Evolutionary conservation across 768 basidiomycete genomes (phyloP), one percentile per base, ranked within the genome.

Genomic region (Pulveroboletus sp.): DNA sequence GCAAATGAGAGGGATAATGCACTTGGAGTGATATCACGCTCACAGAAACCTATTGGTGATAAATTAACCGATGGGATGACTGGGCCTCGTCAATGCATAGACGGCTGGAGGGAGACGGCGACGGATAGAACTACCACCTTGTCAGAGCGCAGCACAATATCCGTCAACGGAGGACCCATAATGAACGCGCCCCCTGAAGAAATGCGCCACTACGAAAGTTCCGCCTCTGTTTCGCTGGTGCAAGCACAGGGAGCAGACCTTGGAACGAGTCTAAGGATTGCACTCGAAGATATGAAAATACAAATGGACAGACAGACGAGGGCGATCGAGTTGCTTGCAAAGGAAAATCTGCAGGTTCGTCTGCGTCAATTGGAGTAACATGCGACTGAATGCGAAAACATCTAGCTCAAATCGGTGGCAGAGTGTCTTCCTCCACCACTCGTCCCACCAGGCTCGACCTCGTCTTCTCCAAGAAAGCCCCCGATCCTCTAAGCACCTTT

Each of bases 281-380:
- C 73, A 52, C 68, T 80, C 25, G 67, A 62, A 44, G 68, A 72
- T 50, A 72, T 80, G 74, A 77, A 74, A 60, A 55, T 61, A 52
- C 72, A 77, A 58, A 74, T 80, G 55, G 73, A 79, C 42, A 65
- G 73, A 58, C 79, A 80, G 59, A 70, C 72, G 7, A 60, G 67
- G 40, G 70, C 72, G 16, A 68, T 80, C 9, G 68, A 75, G 40
- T 49, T 59, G 44, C 53, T 80, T 25, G 61, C 66, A 13, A 73
- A 72, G 53, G 78, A 81, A 55, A 80, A 80, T 51, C 64, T 65
- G 38, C 71, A 74, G 71, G 79, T 76, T 53, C 31, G 49, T 61
- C 44, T 32, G 24, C 17, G 29, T 24, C 29, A 21, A 23, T 24
- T 17, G 25, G 43, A 31, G 42, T 27, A 36, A 19, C 21, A 37